Evolutionary conservation across 192 early-diverging fungal genomes (phyloP).

Genomic region (Lobosporangium transversale): DNA sequence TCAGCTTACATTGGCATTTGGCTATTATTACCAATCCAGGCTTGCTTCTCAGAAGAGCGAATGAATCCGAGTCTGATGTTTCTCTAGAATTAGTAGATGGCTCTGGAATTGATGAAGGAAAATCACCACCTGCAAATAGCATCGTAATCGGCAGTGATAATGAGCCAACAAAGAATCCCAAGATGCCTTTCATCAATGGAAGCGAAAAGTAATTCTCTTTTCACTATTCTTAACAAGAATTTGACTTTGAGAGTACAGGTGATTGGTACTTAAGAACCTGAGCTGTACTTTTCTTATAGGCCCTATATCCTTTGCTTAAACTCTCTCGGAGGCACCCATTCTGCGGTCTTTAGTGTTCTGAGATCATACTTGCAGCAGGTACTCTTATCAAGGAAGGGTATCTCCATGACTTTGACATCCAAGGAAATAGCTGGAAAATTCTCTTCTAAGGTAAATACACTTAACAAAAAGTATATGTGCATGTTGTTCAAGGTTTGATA

Average conservation of each 20-base stretch:
- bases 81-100: not conserved
- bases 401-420: conserved; percentile 17
- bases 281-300: conserved; percentile 2
- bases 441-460: conserved; percentile 25
- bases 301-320: conserved; percentile 41
- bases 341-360: conserved; percentile 27
- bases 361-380: conserved; percentile 36
- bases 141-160: conserved; percentile 22
- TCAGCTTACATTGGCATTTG: conserved; percentile 88
- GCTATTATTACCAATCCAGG: conserved; percentile 82
- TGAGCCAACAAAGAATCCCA: not conserved
- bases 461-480: not conserved
- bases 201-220: conserved; percentile 22
- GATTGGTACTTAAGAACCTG: too few species aligned
- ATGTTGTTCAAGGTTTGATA: not conserved
- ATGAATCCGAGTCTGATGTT: not conserved
- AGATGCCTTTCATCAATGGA: not conserved
- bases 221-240: too few species aligned
- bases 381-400: conserved; percentile 15
- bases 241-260: too few species aligned
- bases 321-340: conserved; percentile 23
- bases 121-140: not conserved
- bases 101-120: not conserved
- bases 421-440: conserved; percentile 36
- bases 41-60: conserved; percentile 31